Conservation (phyloP, 1,139 yeast genomes). For the Suhomyces coccinellae region DNA sequence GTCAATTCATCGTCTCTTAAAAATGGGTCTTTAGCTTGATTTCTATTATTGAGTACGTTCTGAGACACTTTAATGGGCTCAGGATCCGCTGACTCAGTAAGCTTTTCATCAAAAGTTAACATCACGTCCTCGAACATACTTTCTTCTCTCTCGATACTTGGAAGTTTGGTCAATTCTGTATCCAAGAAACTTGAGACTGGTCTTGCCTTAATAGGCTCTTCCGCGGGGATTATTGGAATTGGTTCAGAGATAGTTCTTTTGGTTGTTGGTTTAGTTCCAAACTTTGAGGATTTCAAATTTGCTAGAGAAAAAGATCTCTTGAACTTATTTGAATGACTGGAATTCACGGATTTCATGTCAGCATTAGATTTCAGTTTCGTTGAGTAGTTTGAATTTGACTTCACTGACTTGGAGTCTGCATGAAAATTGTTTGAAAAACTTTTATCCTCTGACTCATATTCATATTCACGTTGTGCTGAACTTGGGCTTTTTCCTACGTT, state of each 20-base stretch:
- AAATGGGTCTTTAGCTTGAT: constrained; percentile 31
- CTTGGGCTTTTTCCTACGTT: background rate
- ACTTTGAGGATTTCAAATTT: constrained; percentile 14
- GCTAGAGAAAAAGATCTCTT: constrained; percentile 19
- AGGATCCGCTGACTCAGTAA: constrained; percentile 5
- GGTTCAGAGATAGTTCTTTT: constrained; percentile 1
- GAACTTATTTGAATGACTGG: constrained; percentile 3
- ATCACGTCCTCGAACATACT: constrained; percentile 38
- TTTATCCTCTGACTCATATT: background rate
- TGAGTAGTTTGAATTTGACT: constrained; percentile 7
- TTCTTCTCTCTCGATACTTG: constrained; percentile 34
- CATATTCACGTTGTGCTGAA: background rate
- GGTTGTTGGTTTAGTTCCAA: constrained; percentile 4
- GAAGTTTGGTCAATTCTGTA: constrained; percentile 21
- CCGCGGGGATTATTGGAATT: background rate
- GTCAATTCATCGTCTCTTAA: constrained; percentile 48
- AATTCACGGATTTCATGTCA: constrained; percentile 4
- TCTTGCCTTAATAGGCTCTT: constrained; percentile 1
- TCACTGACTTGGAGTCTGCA: constrained; percentile 6
- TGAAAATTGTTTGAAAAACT: background rate
- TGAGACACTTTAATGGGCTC: background rate
- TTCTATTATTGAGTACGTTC: background rate
- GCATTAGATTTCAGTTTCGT: background rate
- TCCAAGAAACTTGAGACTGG: constrained; percentile 7
- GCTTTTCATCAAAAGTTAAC: constrained; percentile 13